phyloP scores from a whole-genome alignment of 768 basidiomycete species.

The Amanita polypyramis region DNA sequence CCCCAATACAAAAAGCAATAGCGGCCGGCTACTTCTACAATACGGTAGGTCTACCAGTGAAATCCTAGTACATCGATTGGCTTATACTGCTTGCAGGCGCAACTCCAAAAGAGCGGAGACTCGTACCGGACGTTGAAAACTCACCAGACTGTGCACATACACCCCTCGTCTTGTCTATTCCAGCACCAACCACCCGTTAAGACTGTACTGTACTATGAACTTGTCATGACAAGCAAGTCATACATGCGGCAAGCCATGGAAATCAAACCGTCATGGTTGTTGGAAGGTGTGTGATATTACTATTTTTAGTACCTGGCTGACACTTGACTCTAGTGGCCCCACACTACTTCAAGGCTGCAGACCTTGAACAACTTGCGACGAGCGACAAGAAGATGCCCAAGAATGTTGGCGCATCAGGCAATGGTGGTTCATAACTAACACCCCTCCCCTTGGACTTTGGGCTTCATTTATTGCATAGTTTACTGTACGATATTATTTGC shows the following conservation, averaged over 20 bases:
- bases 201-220: constrained; percentile 88
- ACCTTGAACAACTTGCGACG: constrained; percentile 66
- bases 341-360: constrained; percentile 88
- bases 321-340: constrained; percentile 63
- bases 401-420: constrained; percentile 33
- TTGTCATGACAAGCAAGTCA: constrained; percentile 96
- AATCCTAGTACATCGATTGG: not conserved
- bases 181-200: constrained; percentile 91
- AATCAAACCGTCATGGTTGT: constrained; percentile 89
- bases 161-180: constrained; percentile 92
- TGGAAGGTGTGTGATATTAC: constrained; percentile 58
- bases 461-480: not conserved
- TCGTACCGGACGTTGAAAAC: constrained; percentile 96
- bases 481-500: constrained; percentile 2
- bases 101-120: constrained; percentile 91
- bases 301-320: constrained; percentile 4
- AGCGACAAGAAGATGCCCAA: constrained; percentile 97
- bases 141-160: constrained; percentile 92
- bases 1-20: constrained; percentile 89
- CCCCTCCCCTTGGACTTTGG: not conserved
- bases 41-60: constrained; percentile 41
- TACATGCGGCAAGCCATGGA: constrained; percentile 98
- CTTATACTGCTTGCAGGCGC: constrained; percentile 40
- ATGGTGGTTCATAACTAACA: constrained; percentile 12
- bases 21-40: constrained; percentile 96